Percentiles rank a stretch among this genome's conserved stretches.
phyloP scores from a whole-genome alignment of 345 rosid species.

The Syzygium aromaticum region DNA sequence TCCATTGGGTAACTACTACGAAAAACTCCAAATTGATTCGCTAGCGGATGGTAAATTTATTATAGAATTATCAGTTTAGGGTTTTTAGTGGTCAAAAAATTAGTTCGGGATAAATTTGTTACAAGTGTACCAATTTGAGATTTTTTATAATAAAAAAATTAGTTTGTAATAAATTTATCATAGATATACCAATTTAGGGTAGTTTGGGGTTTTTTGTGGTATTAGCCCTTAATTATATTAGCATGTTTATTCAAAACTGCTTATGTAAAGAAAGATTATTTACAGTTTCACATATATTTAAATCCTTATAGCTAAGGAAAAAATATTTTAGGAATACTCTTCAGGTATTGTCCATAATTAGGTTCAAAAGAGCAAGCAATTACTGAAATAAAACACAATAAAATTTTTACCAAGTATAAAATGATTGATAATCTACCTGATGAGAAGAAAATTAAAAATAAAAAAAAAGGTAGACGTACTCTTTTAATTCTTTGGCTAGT shows the following conservation, averaged over 20 bases:
- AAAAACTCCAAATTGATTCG: too few species aligned
- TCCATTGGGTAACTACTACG: too few species aligned
- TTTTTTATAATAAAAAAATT: too few species aligned
- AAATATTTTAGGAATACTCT: background rate
- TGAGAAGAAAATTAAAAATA: background rate
- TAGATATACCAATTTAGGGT: too few species aligned
- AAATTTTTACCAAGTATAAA: background rate
- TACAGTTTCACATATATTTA: background rate
- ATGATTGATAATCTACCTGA: background rate
- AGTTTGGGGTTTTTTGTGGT: too few species aligned
- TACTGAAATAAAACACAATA: background rate
- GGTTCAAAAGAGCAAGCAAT: background rate
- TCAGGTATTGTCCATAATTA: background rate
- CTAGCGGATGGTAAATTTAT: too few species aligned
- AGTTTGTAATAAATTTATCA: too few species aligned
- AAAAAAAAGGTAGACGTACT: background rate
- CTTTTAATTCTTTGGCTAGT: background rate
- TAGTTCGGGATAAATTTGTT: too few species aligned
- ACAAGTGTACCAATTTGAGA: too few species aligned
- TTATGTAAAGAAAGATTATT: background rate
- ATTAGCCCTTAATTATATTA: background rate
- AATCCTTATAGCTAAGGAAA: background rate
- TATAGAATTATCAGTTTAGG: too few species aligned
- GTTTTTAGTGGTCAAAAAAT: too few species aligned
- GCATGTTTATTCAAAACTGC: background rate